A percentile compares a stretch with the other conserved stretches of the same genome.
Conservation (phyloP, 2,329 filamentous ascomycete genomes). For the Verticillium alfalfae region DNA sequence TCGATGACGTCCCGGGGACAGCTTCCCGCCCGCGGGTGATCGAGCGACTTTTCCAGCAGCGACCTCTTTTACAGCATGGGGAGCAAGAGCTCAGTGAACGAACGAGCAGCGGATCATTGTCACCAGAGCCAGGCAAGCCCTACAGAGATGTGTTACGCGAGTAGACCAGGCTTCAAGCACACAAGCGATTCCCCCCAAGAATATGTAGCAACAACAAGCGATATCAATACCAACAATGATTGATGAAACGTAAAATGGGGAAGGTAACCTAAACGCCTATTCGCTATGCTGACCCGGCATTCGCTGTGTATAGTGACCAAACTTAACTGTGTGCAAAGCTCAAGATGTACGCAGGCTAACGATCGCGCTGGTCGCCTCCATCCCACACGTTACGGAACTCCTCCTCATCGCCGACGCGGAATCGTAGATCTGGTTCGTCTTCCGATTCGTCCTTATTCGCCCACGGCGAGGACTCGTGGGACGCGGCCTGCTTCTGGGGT, state of each 20-base stretch:
- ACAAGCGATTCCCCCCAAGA: not conserved
- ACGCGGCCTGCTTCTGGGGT: not conserved
- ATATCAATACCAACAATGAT: not conserved
- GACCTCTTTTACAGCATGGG: not conserved
- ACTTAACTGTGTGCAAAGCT: not conserved
- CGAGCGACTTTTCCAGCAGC: not conserved
- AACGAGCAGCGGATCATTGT: not conserved
- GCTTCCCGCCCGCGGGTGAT: not conserved
- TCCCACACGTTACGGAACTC: constrained; percentile 44
- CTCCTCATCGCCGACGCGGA: constrained; percentile 26
- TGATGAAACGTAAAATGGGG: not conserved
- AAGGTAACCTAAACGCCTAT: not conserved
- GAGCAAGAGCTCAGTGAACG: not conserved
- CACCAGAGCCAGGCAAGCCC: not conserved
- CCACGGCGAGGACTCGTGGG: constrained; percentile 8
- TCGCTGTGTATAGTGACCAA: not conserved
- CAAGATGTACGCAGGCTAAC: not conserved
- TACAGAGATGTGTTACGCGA: not conserved
- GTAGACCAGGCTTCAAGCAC: not conserved
- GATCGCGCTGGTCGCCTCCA: constrained; percentile 3
- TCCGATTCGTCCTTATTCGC: constrained; percentile 8
- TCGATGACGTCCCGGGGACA: not conserved
- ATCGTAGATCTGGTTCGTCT: constrained; percentile 5
- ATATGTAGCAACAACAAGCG: not conserved
- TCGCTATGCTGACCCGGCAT: not conserved